Conservation (phyloP, 495 filamentous ascomycete genomes). For the Penicillium atrosanguineum region DNA sequence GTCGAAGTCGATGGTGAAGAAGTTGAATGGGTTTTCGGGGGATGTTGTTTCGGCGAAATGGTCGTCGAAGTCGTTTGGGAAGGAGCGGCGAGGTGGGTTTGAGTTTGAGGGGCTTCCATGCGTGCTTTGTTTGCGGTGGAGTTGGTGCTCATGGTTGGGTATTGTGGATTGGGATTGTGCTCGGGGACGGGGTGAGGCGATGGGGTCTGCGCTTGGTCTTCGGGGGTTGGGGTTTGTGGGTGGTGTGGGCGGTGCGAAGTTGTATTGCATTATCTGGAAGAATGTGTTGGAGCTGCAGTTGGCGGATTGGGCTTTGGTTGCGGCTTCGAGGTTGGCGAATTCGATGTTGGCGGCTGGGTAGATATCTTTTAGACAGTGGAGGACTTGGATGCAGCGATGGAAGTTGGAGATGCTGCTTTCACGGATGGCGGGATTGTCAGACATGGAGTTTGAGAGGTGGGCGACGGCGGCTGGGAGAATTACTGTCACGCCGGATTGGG, state of each 20-base stretch:
- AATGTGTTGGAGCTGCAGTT: slow-evolving; percentile 30
- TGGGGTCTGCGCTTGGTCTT: slow-evolving; percentile 11
- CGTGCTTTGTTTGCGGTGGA: slow-evolving; percentile 1
- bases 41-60: slow-evolving; percentile 18
- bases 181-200: neutral
- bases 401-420: slow-evolving; percentile 68
- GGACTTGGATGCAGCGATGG: slow-evolving; percentile 73
- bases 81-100: slow-evolving; percentile 16
- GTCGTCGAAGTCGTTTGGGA: slow-evolving; percentile 30
- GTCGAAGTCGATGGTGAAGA: slow-evolving; percentile 29
- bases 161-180: neutral
- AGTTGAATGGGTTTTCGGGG: slow-evolving; percentile 20
- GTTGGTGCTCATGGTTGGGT: neutral
- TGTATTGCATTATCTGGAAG: slow-evolving; percentile 38
- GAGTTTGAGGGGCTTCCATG: neutral
- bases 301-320: slow-evolving; percentile 55
- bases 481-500: slow-evolving; percentile 82
- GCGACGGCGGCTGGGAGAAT: slow-evolving; percentile 84
- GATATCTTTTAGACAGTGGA: slow-evolving; percentile 72
- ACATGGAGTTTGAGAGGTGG: slow-evolving; percentile 81
- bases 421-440: slow-evolving; percentile 61
- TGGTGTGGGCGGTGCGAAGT: slow-evolving; percentile 15
- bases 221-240: slow-evolving; percentile 6
- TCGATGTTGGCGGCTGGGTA: slow-evolving; percentile 83
- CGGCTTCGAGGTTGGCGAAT: slow-evolving; percentile 75